Conservation (phyloP, 2,329 filamentous ascomycete genomes). For the Sporothrix pallida region DNA sequence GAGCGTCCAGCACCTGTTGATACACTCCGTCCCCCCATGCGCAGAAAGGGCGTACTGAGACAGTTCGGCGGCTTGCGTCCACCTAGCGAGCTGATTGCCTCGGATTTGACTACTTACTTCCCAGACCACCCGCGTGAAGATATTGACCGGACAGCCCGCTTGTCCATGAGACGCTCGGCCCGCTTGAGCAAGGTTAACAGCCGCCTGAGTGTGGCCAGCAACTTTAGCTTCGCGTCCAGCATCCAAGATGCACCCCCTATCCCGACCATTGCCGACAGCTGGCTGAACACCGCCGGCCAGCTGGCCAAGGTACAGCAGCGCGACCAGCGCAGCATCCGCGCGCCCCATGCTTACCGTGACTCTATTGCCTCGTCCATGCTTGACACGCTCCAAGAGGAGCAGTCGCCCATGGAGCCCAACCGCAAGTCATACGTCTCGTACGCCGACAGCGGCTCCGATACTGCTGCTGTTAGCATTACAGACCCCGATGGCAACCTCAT, state of each 20-base stretch:
- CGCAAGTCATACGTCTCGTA: conserved; percentile 96
- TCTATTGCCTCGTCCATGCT: conserved; percentile 88
- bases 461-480: conserved; percentile 71
- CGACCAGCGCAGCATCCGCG: conserved; percentile 50
- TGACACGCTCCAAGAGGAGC: conserved; percentile 86
- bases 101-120: conserved; percentile 96
- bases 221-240: conserved; percentile 89
- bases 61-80: conserved; percentile 91
- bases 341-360: conserved; percentile 74
- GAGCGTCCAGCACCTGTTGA: conserved; percentile 61
- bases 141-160: conserved; percentile 91
- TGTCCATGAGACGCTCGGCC: conserved; percentile 88
- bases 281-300: conserved; percentile 71
- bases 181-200: conserved; percentile 92
- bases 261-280: conserved; percentile 92
- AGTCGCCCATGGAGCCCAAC: conserved; percentile 80
- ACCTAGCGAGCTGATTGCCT: conserved; percentile 95
- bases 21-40: conserved; percentile 49
- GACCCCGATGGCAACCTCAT: conserved; percentile 75
- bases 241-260: conserved; percentile 92
- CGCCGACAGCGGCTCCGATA: conserved; percentile 75
- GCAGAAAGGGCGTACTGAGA: conserved; percentile 65
- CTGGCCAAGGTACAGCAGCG: conserved; percentile 56
- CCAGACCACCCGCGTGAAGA: conserved; percentile 92
- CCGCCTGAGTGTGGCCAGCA: conserved; percentile 91